phyloP scores from a whole-genome alignment of 805 yeast species.

The Wickerhamomyces mucosus region DNA sequence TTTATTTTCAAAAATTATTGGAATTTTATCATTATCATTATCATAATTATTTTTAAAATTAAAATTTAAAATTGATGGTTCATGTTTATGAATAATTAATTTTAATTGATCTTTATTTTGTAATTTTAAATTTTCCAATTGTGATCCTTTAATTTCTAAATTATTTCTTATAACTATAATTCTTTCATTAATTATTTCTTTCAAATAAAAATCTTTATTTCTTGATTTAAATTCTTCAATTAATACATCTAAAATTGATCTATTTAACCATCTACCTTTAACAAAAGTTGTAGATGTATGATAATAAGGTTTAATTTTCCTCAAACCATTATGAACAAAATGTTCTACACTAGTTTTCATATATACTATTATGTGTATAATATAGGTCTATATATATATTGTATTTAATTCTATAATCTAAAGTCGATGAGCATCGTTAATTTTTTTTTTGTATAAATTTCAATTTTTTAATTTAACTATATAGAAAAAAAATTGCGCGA shows the following conservation, averaged over 20 bases:
- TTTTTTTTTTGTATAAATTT: too few species aligned
- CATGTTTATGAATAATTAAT: constrained; percentile 46
- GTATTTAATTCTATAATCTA: too few species aligned
- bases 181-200: constrained; percentile 6
- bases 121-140: constrained; percentile 7
- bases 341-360: not conserved
- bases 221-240: constrained; percentile 14
- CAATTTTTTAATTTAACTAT: too few species aligned
- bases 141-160: not conserved
- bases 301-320: constrained; percentile 67
- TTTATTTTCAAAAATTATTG: constrained; percentile 42
- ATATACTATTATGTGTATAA: too few species aligned
- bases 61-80: constrained; percentile 59
- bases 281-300: constrained; percentile 11
- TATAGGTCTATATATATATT: too few species aligned
- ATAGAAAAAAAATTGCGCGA: too few species aligned
- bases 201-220: constrained; percentile 5
- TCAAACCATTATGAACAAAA: constrained; percentile 21
- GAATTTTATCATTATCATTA: constrained; percentile 32
- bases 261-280: constrained; percentile 18
- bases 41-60: too few species aligned
- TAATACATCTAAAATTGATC: constrained; percentile 13
- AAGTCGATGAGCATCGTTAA: too few species aligned
- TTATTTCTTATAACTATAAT: constrained; percentile 7
- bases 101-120: constrained; percentile 18